A percentile compares a stretch with the other conserved stretches of the same genome.
phyloP scores from a whole-genome alignment of 1,139 yeast genomes.

The Candida glucosophila region DNA sequence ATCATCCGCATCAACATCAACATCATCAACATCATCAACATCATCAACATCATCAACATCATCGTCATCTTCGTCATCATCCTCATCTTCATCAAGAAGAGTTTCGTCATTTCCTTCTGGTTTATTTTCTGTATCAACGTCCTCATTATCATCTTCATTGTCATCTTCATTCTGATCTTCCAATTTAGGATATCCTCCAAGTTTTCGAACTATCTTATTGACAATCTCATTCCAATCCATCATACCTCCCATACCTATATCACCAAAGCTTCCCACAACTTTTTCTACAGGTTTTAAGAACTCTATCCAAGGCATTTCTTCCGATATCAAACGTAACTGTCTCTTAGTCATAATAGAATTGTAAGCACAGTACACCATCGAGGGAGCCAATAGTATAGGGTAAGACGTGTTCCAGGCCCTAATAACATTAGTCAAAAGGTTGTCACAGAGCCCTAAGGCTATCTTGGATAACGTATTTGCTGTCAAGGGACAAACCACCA shows the following conservation, averaged over 20 bases:
- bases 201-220: constrained; percentile 68
- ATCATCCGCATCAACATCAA: not conserved
- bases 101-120: constrained; percentile 2
- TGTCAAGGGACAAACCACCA: constrained; percentile 80
- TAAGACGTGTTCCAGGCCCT: constrained; percentile 90
- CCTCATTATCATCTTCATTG: constrained; percentile 17
- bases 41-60: constrained; percentile 2
- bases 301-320: constrained; percentile 90
- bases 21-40: constrained; percentile 1
- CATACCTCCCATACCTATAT: constrained; percentile 93
- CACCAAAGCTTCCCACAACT: constrained; percentile 88
- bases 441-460: constrained; percentile 84
- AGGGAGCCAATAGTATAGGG: constrained; percentile 85
- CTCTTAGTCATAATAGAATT: constrained; percentile 81
- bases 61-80: constrained; percentile 3
- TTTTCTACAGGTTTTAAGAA: constrained; percentile 86
- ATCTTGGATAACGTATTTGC: constrained; percentile 87
- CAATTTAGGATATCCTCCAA: constrained; percentile 88
- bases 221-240: constrained; percentile 88
- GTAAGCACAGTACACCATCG: constrained; percentile 88
- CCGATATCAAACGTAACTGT: constrained; percentile 65
- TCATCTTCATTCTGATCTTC: constrained; percentile 71
- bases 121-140: constrained; percentile 3
- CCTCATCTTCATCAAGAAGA: constrained; percentile 1
- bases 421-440: constrained; percentile 75